Percentiles rank a stretch among this genome's conserved stretches.
These are phyloP conservation scores for Alloteropsis semialata DNA, from an alignment of 176 grass and related monocot species.

Conservation along the genomic window DNA sequence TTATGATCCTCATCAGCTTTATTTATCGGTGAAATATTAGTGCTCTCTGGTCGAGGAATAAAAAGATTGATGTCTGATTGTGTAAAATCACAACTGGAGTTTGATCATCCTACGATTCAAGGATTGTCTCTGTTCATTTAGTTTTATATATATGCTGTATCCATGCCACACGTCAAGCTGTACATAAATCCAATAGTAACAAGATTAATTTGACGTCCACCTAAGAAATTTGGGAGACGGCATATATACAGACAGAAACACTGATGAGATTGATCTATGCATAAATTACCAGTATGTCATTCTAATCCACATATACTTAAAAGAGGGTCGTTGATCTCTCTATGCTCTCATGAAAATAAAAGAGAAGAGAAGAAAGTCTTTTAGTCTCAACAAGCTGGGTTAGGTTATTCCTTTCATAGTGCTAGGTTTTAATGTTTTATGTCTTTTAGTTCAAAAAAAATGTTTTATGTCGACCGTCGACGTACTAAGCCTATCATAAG, in stretches of 20 bases:
- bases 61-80: background rate
- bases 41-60: background rate
- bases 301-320: background rate
- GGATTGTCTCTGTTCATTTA: background rate
- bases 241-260: background rate
- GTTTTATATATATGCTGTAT: too few relatives aligned
- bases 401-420: too few relatives aligned
- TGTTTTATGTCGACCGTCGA: too few relatives aligned
- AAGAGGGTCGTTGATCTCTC: background rate
- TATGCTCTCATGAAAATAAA: too few relatives aligned
- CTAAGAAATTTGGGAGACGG: background rate
- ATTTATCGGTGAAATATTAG: background rate
- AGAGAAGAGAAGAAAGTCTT: too few relatives aligned
- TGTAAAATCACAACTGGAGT: background rate
- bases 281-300: background rate
- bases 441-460: too few relatives aligned
- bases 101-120: background rate
- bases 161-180: too few relatives aligned
- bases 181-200: too few relatives aligned
- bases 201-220: background rate
- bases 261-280: background rate
- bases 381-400: too few relatives aligned
- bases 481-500: too few relatives aligned
- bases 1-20: background rate
- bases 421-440: too few relatives aligned